Evolutionary conservation across 169 alveolate species (phyloP).

Genomic region (Cyclospora cayetanensis): DNA sequence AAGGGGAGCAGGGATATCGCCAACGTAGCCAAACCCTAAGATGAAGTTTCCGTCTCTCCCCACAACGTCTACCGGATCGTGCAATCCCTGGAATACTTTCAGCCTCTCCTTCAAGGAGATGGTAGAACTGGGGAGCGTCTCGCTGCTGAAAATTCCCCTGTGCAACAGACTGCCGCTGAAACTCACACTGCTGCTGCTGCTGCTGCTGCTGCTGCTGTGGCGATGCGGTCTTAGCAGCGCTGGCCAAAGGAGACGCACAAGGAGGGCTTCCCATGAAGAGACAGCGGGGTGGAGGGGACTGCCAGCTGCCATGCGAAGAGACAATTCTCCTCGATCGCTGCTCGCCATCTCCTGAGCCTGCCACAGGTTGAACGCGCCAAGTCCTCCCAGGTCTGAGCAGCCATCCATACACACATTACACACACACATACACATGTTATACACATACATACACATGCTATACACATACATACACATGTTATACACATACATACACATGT

Average conservation of each 20-base stretch:
- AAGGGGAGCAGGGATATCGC: slow-evolving; percentile 68
- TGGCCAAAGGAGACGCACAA: neutral
- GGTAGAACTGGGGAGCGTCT: neutral
- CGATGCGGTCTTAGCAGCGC: neutral
- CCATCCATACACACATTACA: no score
- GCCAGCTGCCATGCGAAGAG: neutral
- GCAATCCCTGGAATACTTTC: slow-evolving; percentile 75
- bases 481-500: no score
- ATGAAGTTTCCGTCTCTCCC: slow-evolving; percentile 89
- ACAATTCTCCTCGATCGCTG: neutral
- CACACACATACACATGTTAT: no score
- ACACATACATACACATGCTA: no score
- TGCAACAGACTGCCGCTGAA: neutral
- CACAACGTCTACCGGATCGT: slow-evolving; percentile 84
- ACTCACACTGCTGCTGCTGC: neutral
- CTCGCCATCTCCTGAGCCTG: slow-evolving; percentile 56
- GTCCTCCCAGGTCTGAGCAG: slow-evolving; percentile 62
- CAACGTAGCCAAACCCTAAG: slow-evolving; percentile 87
- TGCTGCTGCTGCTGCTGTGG: slow-evolving; percentile 54
- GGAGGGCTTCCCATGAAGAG: neutral
- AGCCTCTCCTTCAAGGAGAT: neutral
- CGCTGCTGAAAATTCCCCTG: neutral
- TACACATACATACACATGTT: no score
- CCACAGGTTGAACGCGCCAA: slow-evolving; percentile 63
- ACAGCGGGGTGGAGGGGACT: neutral